These are phyloP conservation scores for Oenanthe sinensis DNA, from an alignment of 129 eudicot species.

Conservation along the genomic window DNA sequence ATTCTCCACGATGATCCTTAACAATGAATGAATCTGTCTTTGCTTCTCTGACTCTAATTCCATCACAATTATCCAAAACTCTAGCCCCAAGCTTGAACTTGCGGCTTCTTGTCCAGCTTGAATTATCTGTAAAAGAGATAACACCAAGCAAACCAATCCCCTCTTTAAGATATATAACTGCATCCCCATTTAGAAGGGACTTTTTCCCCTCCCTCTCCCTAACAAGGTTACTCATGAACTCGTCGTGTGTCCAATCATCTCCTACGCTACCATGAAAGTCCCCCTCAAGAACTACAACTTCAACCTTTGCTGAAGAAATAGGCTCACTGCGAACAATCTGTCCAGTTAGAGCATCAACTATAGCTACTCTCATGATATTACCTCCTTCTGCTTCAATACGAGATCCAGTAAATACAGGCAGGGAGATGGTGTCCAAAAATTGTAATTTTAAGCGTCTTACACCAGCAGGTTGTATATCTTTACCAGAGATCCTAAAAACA, in stretches of 20 bases:
- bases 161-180: slow-evolving; percentile 37
- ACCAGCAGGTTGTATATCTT: slow-evolving; percentile 40
- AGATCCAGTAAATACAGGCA: slow-evolving; percentile 89
- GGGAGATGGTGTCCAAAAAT: slow-evolving; percentile 52
- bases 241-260: slow-evolving; percentile 65
- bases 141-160: slow-evolving; percentile 72
- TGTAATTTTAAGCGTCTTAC: slow-evolving; percentile 61
- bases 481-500: slow-evolving; percentile 43
- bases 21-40: slow-evolving; percentile 77
- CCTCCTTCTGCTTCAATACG: slow-evolving; percentile 88
- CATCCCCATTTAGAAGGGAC: slow-evolving; percentile 68
- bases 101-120: slow-evolving; percentile 99
- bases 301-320: slow-evolving; percentile 64
- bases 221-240: slow-evolving; percentile 61
- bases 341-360: slow-evolving; percentile 58
- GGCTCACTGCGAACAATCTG: slow-evolving; percentile 50
- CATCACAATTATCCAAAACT: slow-evolving; percentile 45
- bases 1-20: slow-evolving; percentile 98
- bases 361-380: slow-evolving; percentile 50
- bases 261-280: slow-evolving; percentile 70
- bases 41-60: slow-evolving; percentile 75
- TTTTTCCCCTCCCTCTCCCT: slow-evolving; percentile 81
- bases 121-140: slow-evolving; percentile 78
- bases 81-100: slow-evolving; percentile 89
- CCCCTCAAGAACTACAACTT: slow-evolving; percentile 91